Base-by-base conservation (phyloP, 257 asterid species). In the Linderniella brevidens region DNA sequence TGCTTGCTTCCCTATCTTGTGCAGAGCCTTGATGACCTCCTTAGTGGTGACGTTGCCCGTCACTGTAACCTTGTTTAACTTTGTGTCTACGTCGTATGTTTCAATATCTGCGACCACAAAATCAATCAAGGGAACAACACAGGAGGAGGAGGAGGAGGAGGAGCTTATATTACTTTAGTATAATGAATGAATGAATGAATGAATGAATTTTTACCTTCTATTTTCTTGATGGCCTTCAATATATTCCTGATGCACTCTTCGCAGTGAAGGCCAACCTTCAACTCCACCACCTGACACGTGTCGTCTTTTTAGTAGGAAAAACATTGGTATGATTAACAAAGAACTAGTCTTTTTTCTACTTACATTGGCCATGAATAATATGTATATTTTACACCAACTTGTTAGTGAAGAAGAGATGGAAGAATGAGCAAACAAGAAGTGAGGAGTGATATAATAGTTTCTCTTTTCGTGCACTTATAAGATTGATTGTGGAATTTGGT, bases 231-330 rank as follows among this genome's bases (percentile, higher is more conserved):
- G 66, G 92, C 75, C 74, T 82, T 82, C 71, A 87, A 58, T 74
- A 87, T 87, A 63, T 79, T 77, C 83, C 76, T 82, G 68, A 79
- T 82, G 74, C 95, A 87, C 57, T 80, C 86, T 3, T 70, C 83
- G 37, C 95, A 83, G 71, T 83, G 97, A 46, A 87, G 40, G n/a
- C 92, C 92, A 4, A 87, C 93, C 73, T 72, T 83, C 74, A 87
- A 58, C 60, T 82, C 86, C 52, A 87, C 97, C 41, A 78, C 85
- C 97, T 87, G 48, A 13, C 0, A 20, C 37, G 17, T 43, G 17
- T 43, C 18, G 5, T 8, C 17, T 8, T 43, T 3, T 43, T 43
- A n/a, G 17, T 14, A 13, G 18, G 19, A 25, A 37, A 32, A 35
- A 45, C 20, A 19, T n/a, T 15, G 38, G 25, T 49, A 37, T 25